phyloP scores from a whole-genome alignment of 1,284 basidiomycete species.

The Anthracocystis setariae region DNA sequence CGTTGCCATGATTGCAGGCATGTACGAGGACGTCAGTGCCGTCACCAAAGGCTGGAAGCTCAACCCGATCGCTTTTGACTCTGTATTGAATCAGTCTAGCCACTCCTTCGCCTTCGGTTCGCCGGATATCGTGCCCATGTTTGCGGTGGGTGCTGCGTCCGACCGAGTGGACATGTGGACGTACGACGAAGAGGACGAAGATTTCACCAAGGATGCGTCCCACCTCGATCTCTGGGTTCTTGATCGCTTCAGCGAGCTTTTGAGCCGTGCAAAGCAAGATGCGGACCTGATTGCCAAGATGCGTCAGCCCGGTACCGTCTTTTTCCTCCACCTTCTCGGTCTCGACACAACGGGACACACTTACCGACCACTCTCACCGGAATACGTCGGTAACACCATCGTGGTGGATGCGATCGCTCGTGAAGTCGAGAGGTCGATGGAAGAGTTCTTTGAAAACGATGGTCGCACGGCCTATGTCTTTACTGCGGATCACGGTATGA shows the following conservation, averaged over 20 bases:
- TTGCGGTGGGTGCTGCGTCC: constrained; percentile 75
- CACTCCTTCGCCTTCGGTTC: constrained; percentile 85
- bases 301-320: constrained; percentile 74
- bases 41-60: constrained; percentile 90
- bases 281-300: constrained; percentile 70
- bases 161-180: constrained; percentile 80
- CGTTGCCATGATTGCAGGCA: constrained; percentile 87
- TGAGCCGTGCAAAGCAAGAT: constrained; percentile 37
- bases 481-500: constrained; percentile 92
- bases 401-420: constrained; percentile 82
- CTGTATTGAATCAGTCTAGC: constrained; percentile 84
- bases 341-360: constrained; percentile 88
- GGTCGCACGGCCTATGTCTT: constrained; percentile 80
- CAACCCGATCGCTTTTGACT: constrained; percentile 90
- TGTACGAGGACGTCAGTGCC: constrained; percentile 92
- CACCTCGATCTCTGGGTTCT: constrained; percentile 83
- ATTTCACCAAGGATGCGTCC: constrained; percentile 75
- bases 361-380: constrained; percentile 85
- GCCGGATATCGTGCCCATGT: constrained; percentile 91
- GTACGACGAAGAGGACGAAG: constrained; percentile 80
- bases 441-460: constrained; percentile 74
- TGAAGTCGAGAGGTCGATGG: constrained; percentile 75
- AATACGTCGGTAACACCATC: constrained; percentile 86
- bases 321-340: constrained; percentile 86
- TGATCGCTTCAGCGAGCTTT: constrained; percentile 74